Percentiles rank a stretch among this genome's conserved stretches.
Conservation (phyloP, 371 early-diverging fungal genomes). For the Rhizomucor miehei region DNA sequence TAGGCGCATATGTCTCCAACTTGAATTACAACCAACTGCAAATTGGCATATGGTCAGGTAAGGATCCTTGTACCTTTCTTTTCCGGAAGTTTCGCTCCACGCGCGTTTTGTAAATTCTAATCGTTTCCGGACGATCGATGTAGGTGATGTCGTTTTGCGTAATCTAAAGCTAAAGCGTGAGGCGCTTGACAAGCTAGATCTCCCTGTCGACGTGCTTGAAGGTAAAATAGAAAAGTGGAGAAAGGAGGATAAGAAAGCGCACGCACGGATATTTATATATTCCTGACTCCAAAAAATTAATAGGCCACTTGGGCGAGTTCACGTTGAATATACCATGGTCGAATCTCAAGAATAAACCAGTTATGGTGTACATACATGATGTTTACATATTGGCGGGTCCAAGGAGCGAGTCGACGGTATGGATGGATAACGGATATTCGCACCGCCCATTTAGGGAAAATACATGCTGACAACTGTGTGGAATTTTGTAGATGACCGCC, state of each 20-base stretch:
- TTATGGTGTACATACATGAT: conserved; percentile 84
- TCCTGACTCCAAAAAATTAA: conserved; percentile 2
- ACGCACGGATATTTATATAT: background rate
- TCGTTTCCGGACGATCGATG: background rate
- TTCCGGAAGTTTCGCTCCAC: background rate
- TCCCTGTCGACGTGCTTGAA: conserved; percentile 92
- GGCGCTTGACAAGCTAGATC: conserved; percentile 89
- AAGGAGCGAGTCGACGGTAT: conserved; percentile 62
- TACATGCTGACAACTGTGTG: background rate
- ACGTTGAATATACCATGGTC: conserved; percentile 95
- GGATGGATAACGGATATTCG: no score
- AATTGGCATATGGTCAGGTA: conserved; percentile 97
- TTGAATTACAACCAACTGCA: conserved; percentile 94
- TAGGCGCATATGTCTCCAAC: conserved; percentile 96
- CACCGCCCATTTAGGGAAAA: background rate
- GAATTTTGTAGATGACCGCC: conserved; percentile 60
- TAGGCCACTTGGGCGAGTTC: conserved; percentile 76
- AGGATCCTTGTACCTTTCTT: background rate
- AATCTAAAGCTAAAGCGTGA: conserved; percentile 87
- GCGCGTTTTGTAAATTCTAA: background rate
- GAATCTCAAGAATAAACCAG: conserved; percentile 92
- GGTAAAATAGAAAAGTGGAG: conserved; percentile 50
- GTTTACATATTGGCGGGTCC: conserved; percentile 88
- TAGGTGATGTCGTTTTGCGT: conserved; percentile 94
- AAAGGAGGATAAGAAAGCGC: background rate